A percentile compares a stretch with the other conserved stretches of the same genome.
Evolutionary conservation across 345 rosid genomes (phyloP).

Genomic region (Syzygium aqueum): DNA sequence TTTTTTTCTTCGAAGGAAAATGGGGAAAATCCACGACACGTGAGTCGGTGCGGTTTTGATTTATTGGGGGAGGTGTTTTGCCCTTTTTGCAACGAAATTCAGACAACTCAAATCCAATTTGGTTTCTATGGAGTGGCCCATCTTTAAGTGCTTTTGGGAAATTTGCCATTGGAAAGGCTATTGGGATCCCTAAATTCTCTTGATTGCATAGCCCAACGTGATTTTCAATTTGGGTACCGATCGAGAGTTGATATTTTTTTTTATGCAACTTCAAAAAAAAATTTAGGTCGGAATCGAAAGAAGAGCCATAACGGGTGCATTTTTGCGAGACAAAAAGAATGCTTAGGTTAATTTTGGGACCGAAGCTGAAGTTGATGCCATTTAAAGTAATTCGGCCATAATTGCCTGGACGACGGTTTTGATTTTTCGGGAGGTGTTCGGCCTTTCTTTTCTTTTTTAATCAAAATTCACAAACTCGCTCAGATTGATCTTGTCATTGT

Average conservation of each 20-base stretch:
- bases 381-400: not conserved
- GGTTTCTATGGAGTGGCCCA: not conserved
- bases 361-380: not conserved
- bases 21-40: not conserved
- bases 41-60: not conserved
- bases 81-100: not conserved
- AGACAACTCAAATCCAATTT: not conserved
- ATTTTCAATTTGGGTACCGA: not conserved
- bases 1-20: not conserved
- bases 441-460: not conserved
- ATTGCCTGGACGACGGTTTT: not conserved
- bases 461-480: not conserved
- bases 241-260: not conserved
- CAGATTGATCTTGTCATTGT: not conserved
- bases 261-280: not conserved
- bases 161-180: not conserved
- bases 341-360: not conserved
- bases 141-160: too few species aligned
- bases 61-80: not conserved
- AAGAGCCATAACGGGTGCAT: not conserved
- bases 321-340: not conserved
- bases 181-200: not conserved
- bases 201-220: not conserved
- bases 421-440: not conserved
- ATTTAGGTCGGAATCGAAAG: not conserved